phyloP scores from a whole-genome alignment of 768 basidiomycete genomes.

The Pisolithus sp. region DNA sequence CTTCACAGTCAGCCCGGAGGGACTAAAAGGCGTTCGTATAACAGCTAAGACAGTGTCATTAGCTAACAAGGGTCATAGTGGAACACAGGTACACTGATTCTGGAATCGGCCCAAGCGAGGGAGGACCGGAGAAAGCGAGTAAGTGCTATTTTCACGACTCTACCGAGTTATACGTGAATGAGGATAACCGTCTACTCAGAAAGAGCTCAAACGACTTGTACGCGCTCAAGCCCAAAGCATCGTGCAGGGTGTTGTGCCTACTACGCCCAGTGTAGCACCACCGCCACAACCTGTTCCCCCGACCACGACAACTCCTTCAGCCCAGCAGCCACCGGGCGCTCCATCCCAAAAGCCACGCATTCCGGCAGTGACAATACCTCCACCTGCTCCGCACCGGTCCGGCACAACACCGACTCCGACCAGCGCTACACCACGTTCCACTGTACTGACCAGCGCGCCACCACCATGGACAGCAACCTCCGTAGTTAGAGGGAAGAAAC shows the following conservation, averaged over 20 bases:
- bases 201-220: constrained; percentile 65
- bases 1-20: constrained; percentile 66
- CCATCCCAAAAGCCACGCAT: constrained; percentile 23
- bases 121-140: constrained; percentile 77
- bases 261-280: constrained; percentile 24
- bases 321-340: constrained; percentile 18
- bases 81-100: constrained; percentile 55
- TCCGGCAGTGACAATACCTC: constrained; percentile 29
- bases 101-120: constrained; percentile 66
- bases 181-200: constrained; percentile 31
- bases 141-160: constrained; percentile 22
- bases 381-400: constrained; percentile 17
- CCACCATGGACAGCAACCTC: constrained; percentile 16
- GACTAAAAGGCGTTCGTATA: constrained; percentile 61
- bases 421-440: constrained; percentile 26
- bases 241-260: constrained; percentile 15
- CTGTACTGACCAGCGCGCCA: constrained; percentile 18
- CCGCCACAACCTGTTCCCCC: constrained; percentile 28
- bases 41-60: constrained; percentile 5
- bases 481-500: constrained; percentile 27
- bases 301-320: constrained; percentile 16
- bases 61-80: constrained; percentile 40
- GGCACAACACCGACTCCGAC: constrained; percentile 28
- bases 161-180: not conserved
- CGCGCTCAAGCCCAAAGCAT: constrained; percentile 42